Percentiles rank a stretch among this genome's conserved stretches.
Evolutionary conservation across 306 rosid genomes (phyloP).

Genomic region (Pterocarpus macrocarpus): DNA sequence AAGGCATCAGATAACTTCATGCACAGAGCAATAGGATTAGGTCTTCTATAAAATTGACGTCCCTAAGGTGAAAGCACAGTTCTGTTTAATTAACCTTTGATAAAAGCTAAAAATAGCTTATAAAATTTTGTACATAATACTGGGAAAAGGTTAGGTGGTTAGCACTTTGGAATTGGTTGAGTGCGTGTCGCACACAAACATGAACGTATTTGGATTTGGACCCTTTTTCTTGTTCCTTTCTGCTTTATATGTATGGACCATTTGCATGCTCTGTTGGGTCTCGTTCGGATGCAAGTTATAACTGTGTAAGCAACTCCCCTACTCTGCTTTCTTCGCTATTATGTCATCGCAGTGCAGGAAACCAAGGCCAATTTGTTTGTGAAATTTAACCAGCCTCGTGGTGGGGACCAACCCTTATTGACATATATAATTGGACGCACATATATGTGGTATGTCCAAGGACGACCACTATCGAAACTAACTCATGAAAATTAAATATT

Average conservation of each 20-base stretch:
- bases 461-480: slow-evolving; percentile 6
- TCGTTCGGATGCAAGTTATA: neutral
- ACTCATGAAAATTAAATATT: slow-evolving; percentile 9
- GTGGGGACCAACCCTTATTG: slow-evolving; percentile 22
- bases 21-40: too few relatives aligned
- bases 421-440: slow-evolving; percentile 3
- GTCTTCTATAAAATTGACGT: too few relatives aligned
- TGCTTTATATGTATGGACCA: slow-evolving; percentile 28
- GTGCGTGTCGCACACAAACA: slow-evolving; percentile 40
- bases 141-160: slow-evolving; percentile 41
- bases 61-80: neutral
- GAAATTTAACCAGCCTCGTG: neutral
- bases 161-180: slow-evolving; percentile 36
- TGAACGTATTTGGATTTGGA: slow-evolving; percentile 12
- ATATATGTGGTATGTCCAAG: neutral
- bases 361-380: neutral
- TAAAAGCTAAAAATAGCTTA: slow-evolving; percentile 13
- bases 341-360: neutral
- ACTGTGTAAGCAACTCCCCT: neutral
- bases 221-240: slow-evolving; percentile 13
- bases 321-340: neutral
- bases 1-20: too few relatives aligned
- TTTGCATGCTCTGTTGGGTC: slow-evolving; percentile 27
- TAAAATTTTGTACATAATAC: neutral
- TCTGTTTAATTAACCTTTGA: slow-evolving; percentile 4